A percentile compares a stretch with the other conserved stretches of the same genome.
These are phyloP conservation scores for Cercophora sp. DNA, from an alignment of 495 filamentous ascomycete species.

Conservation along the genomic window DNA sequence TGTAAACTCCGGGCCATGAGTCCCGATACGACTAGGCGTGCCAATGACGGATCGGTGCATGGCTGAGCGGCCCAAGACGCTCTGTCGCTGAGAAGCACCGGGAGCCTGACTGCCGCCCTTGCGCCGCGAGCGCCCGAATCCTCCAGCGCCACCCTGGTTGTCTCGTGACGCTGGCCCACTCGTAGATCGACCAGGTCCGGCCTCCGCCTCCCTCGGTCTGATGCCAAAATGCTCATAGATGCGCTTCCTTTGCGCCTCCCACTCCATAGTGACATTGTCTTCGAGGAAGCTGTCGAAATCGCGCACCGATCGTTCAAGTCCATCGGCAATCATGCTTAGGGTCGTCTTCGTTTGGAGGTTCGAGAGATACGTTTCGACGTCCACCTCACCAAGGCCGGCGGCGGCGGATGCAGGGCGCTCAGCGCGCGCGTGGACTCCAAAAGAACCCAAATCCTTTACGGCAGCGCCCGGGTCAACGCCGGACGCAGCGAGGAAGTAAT, in stretches of 20 bases:
- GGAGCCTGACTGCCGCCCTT: constrained; percentile 36
- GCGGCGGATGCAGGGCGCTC: constrained; percentile 24
- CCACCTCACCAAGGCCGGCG: constrained; percentile 62
- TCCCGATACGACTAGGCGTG: constrained; percentile 56
- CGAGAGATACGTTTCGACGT: constrained; percentile 76
- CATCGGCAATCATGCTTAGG: constrained; percentile 83
- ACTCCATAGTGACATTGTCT: constrained; percentile 89
- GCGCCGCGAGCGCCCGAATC: constrained; percentile 53
- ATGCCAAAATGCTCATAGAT: constrained; percentile 98
- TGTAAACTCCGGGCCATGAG: constrained; percentile 57
- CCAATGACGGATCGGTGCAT: constrained; percentile 82
- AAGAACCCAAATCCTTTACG: constrained; percentile 67
- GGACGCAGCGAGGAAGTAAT: constrained; percentile 87
- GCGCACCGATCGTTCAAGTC: constrained; percentile 74
- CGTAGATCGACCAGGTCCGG: constrained; percentile 29
- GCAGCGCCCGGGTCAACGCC: constrained; percentile 75
- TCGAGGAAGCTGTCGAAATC: constrained; percentile 93
- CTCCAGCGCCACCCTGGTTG: constrained; percentile 30
- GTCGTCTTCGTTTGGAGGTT: constrained; percentile 87
- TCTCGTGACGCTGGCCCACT: constrained; percentile 52
- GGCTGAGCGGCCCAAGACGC: constrained; percentile 67
- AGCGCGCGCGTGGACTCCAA: constrained; percentile 38
- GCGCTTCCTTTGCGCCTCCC: constrained; percentile 84
- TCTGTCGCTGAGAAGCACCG: constrained; percentile 43
- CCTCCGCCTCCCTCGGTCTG: constrained; percentile 53